Evolutionary conservation across 2,329 filamentous ascomycete genomes (phyloP), one percentile per base, ranked within the genome.

Genomic region (Apiospora saccharicola): DNA sequence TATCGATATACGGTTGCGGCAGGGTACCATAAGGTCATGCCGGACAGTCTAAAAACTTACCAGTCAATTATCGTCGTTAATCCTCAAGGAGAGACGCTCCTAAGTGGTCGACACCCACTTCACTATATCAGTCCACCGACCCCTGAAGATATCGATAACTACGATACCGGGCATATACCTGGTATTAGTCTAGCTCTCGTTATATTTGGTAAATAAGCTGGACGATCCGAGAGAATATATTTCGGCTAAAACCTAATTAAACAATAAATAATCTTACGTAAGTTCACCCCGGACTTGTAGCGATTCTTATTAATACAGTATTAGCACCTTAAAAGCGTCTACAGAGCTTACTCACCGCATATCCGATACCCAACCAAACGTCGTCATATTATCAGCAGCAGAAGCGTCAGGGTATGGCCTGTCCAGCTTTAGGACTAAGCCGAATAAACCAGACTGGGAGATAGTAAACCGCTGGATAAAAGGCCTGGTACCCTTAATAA

Each of bases 271-370:
- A 51, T 51, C 7, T 51, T 51, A 24, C 49, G 8, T 51, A 51
- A 10, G n/a, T 51, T 26, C 49, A 26, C 49, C n/a, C 8, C 10
- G 8, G 8, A 24, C n/a, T 26, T 51, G n/a, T 51, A 51, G n/a
- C 49, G 49, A 51, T 51, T 51, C 49, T 51, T 51, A 26, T 24
- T 51, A 51, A 51, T 51, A 51, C n/a, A 51, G 12, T 13, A 51
- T 51, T 13, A 51, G 49, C 49, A 51, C n/a, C n/a, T 51, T 51
- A 8, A 8, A 51, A 51, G 49, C 49, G 49, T 51, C n/a, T n/a
- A 51, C n/a, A 4, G n/a, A 51, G 49, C 49, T 51, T 51, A 8
- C 49, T 51, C n/a, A 24, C 49, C 49, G 49, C 8, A 26, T 51
- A 13, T 51, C 22, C n/a, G 49, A 51, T 51, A 51, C n/a, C n/a